Evolutionary conservation across 2,329 filamentous ascomycete genomes (phyloP).

Genomic region (Bimuria novae-zelandiae): DNA sequence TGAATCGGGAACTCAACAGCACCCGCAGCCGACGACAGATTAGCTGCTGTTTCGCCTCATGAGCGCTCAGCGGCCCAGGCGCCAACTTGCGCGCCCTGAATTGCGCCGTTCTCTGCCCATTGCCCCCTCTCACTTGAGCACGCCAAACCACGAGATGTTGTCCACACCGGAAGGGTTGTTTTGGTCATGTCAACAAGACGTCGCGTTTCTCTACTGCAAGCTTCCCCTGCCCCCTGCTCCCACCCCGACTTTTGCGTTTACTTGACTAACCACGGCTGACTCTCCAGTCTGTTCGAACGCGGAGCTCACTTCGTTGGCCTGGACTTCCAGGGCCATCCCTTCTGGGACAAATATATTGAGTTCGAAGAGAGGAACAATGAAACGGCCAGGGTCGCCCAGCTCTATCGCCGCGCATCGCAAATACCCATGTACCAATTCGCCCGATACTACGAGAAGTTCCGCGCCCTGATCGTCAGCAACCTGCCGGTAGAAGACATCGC

Average conservation of each 20-base stretch:
- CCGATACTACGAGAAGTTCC: slow-evolving; percentile 91
- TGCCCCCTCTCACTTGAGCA: slow-evolving; percentile 20
- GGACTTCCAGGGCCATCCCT: slow-evolving; percentile 91
- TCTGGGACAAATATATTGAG: slow-evolving; percentile 99
- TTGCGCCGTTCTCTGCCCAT: slow-evolving; percentile 49
- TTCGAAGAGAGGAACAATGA: slow-evolving; percentile 80
- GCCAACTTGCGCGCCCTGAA: slow-evolving; percentile 23
- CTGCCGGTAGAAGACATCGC: slow-evolving; percentile 76
- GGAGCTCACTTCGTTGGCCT: slow-evolving; percentile 83
- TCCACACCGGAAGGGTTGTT: slow-evolving; percentile 17
- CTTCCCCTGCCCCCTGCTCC: slow-evolving; percentile 13
- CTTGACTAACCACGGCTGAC: slow-evolving; percentile 12
- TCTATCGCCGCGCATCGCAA: slow-evolving; percentile 79
- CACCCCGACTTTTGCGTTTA: slow-evolving; percentile 3
- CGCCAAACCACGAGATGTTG: slow-evolving; percentile 16
- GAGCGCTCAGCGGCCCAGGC: slow-evolving; percentile 26
- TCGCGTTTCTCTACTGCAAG: slow-evolving; percentile 25
- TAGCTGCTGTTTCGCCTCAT: slow-evolving; percentile 17
- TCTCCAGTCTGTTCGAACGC: slow-evolving; percentile 82
- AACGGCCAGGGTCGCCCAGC: slow-evolving; percentile 71
- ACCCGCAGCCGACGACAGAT: slow-evolving; percentile 30
- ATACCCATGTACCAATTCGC: slow-evolving; percentile 97
- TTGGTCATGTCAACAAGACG: slow-evolving; percentile 14
- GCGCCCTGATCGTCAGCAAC: slow-evolving; percentile 67
- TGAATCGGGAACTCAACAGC: slow-evolving; percentile 32